Base-by-base conservation (phyloP, 441 rosid species). In the Melastoma candidum region DNA sequence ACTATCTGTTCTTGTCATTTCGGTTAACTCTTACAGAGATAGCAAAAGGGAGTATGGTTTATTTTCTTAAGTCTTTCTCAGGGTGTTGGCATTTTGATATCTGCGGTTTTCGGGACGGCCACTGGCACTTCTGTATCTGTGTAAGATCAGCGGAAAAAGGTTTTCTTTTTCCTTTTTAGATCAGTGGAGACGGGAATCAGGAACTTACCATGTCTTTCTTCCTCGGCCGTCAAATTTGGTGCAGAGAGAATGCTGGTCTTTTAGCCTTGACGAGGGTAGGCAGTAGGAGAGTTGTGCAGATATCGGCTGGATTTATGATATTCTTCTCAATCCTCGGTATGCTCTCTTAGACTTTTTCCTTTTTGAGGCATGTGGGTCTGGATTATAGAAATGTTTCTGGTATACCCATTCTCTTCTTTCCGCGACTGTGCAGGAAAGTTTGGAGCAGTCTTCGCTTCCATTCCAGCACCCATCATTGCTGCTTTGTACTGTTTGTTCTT, bases 391-490 rank as follows among this genome's bases (percentile, higher is more conserved):
- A 32, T 32, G 41, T 32, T 32, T 32, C 8, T 4, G 41, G 41
- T 32, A 32, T 2, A 8, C 41, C 41, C 41, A 32, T 32, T 8
- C 7, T 1, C 41, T 32, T 32, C 41, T 59, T 49, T 26, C 43
- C 46, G 13, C 57, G 26, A 56, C 52, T 54, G 29, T 68, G 56
- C 79, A 93, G 99, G 99, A 47, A 93, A 93, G 77, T 93, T 93
- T 26, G 97, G 99, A 53, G 99, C 97, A 12, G 76, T 93, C 26
- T 87, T 93, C 69, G 99, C 99, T 56, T 93, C 99, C 52, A 89
- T 93, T 58, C 99, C 97, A 47, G 71, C 82, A 29, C 84, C 99
- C 51, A 86, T 93, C 43, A 22, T 84, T 64, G 95, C 96, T 0
- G 96, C 95, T 51, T 66, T 89, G 46, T 89, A 86, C 51, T 93